phyloP scores from a whole-genome alignment of 345 rosid genomes.

The Corchorus olitorius region DNA sequence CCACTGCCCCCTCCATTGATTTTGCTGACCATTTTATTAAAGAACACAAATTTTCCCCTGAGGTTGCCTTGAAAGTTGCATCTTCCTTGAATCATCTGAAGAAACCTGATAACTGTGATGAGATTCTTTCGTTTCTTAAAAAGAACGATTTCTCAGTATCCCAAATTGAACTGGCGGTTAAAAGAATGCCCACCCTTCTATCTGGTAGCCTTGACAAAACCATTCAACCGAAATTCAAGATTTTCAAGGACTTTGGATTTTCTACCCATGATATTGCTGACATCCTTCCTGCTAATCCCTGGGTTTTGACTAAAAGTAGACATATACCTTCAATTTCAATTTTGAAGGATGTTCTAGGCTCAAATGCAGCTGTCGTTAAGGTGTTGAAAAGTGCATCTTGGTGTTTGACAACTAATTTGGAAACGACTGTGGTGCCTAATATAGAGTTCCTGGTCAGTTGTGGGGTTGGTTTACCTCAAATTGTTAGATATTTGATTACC shows the following conservation, averaged over 20 bases:
- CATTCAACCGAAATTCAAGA: conserved; percentile 35
- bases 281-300: conserved; percentile 29
- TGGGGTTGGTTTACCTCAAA: conserved; percentile 31
- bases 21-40: conserved; percentile 31
- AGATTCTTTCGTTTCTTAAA: conserved; percentile 29
- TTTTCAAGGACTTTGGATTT: conserved; percentile 33
- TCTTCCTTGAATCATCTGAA: conserved; percentile 11
- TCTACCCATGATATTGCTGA: conserved; percentile 16
- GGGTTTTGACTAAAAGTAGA: conserved; percentile 28
- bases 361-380: conserved; percentile 16
- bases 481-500: conserved; percentile 14
- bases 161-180: conserved; percentile 27
- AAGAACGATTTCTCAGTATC: conserved; percentile 31
- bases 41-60: conserved; percentile 32
- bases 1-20: background rate
- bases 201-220: conserved; percentile 17
- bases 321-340: conserved; percentile 18
- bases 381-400: conserved; percentile 22
- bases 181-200: conserved; percentile 24
- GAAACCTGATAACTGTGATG: conserved; percentile 22
- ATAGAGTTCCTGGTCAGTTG: conserved; percentile 26
- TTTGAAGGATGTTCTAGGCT: conserved; percentile 31
- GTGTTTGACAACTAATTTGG: conserved; percentile 31
- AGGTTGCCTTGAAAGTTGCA: conserved; percentile 26
- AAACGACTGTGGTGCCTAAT: conserved; percentile 35